These are phyloP conservation scores for Rhodotorula sp. DNA, from an alignment of 1,284 basidiomycete genomes.

Conservation along the genomic window DNA sequence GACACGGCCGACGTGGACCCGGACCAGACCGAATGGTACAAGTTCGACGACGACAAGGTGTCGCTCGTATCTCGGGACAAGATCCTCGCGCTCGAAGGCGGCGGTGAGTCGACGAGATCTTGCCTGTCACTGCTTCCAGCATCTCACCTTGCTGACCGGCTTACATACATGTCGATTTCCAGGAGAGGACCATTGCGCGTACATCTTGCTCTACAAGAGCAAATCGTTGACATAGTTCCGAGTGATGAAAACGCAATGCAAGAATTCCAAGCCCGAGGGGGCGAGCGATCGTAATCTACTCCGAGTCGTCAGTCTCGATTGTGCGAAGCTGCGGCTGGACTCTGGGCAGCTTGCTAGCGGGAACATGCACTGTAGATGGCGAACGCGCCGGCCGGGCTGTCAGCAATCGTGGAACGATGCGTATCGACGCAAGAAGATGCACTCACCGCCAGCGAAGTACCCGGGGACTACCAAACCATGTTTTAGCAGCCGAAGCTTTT, in stretches of 20 bases:
- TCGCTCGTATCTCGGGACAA: slow-evolving; percentile 73
- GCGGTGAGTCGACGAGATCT: slow-evolving; percentile 52
- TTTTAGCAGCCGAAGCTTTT: background rate
- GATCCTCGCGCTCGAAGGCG: slow-evolving; percentile 76
- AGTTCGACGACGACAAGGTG: slow-evolving; percentile 87
- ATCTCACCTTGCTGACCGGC: background rate
- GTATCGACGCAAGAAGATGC: background rate
- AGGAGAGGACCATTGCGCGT: slow-evolving; percentile 70
- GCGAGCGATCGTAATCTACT: background rate
- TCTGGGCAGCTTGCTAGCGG: background rate
- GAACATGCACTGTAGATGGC: background rate
- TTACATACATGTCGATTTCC: background rate
- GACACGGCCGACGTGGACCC: slow-evolving; percentile 27
- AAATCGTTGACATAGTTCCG: slow-evolving; percentile 39
- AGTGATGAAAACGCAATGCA: background rate
- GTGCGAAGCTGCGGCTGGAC: background rate
- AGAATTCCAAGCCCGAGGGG: background rate
- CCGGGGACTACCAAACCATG: background rate
- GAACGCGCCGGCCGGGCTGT: background rate
- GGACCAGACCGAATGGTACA: slow-evolving; percentile 41
- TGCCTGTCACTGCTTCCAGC: background rate
- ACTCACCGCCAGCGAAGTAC: background rate
- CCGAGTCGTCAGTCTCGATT: slow-evolving; percentile 19
- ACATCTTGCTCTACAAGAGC: slow-evolving; percentile 74
- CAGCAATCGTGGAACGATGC: too few species aligned